Base-by-base conservation (phyloP, 352 stramenopile species). In the Albugo laibachii region DNA sequence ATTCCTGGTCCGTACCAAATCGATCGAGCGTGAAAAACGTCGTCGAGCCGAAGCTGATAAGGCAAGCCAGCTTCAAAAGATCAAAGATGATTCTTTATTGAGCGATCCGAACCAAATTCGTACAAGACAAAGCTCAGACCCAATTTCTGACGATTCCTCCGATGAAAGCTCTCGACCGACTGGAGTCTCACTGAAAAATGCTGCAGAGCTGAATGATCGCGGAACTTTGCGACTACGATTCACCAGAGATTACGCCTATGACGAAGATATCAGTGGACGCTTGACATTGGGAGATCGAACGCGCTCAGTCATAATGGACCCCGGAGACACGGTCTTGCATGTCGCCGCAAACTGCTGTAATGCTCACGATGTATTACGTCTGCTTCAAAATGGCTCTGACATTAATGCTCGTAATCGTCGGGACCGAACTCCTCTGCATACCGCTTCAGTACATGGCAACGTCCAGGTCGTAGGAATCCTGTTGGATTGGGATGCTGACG, bases 271-370 rank as follows among this genome's bases (percentile, higher is more conserved):
- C 36, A 55, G 63, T 38, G 54, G 45, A 16, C 44, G 54, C 11
- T 54, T 61, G 36, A 54, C 59, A 6, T 63, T 67, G 50, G 56
- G 56, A 36, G 62, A 82, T 38, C 67, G 60, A 19, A 74, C 74
- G 35, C 74, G 77, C 5, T 73, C 77, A 4, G 77, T 91, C 37
- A 75, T 74, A 11, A 91, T 87, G 77, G 74, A 82, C 39, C 77
- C 77, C 11, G 80, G 80, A 56, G 77, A 92, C 46, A 91, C 77
- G 18, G 80, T 87, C 43, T 58, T 92, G 13, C 80, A 92, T 55
- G 69, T 91, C 12, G 80, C 79, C 34, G 74, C 74, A 0, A 91
- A 89, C 54, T 88, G 74, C 57, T 86, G 74, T 52, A 86, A 87
- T 41, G 73, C 85, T 44, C 73, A 81, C 55, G 79, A 92, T 41